Base-by-base conservation (phyloP, 2,329 filamentous ascomycete species). In the Trichoderma afroharzianum region DNA sequence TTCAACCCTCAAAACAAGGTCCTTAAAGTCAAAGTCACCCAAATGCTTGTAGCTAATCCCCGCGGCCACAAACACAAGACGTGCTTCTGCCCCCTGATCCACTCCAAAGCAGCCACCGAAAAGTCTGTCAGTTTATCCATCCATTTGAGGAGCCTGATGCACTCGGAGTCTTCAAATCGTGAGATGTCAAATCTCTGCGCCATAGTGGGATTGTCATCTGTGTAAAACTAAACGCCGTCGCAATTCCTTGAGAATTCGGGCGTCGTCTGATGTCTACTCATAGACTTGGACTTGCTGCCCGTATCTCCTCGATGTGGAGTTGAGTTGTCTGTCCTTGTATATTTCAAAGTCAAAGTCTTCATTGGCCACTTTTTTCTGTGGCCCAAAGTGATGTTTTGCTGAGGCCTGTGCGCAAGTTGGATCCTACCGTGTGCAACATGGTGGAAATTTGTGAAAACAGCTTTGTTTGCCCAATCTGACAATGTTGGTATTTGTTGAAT, bases 91-190 rank as follows among this genome's bases (percentile, higher is more conserved):
- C 39, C 39, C 18, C 18, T 7, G 21, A n/a, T 21, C 18, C 18
- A n/a, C 18, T n/a, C 39, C 8, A 39, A 18, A 39, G 6, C 36
- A 15, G 18, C 7, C 39, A n/a, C 18, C 18, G 39, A 15, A n/a
- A 47, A 5, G 18, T 21, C 39, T n/a, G 39, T 47, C 18, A n/a
- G 0, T 47, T n/a, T 0, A 0, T 11, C 0, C 39, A 47, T 0
- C 11, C 39, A 47, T 47, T 47, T 4, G 18, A 47, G 36, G 36
- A 43, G 7, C 0, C 1, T 5, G 15, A n/a, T n/a, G 39, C 11
- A 0, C 1, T n/a, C 39, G 21, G 11, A 47, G 8, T 0, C 39
- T n/a, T 4, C 18, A 47, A 43, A 47, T 1, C 18, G 7, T 21
- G 43, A 0, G 43, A 7, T 21, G n/a, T 1, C n/a, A 21, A 1